phyloP scores from a whole-genome alignment of 805 yeast species.

The Wickerhamomyces rabaulensis region DNA sequence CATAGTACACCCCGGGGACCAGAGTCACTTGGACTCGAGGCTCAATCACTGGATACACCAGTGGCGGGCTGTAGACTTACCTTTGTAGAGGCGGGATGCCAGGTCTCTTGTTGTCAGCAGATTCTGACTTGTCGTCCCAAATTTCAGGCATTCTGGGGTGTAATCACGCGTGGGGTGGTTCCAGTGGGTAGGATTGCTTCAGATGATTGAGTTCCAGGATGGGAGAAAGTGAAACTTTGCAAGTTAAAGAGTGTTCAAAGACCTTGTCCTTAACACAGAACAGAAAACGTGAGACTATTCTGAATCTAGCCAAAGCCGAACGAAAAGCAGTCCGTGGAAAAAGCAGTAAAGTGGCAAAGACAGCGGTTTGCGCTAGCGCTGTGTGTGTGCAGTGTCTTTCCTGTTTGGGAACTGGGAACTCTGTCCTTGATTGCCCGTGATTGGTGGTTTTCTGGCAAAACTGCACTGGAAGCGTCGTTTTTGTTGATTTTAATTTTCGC shows the following conservation, averaged over 20 bases:
- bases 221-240: not conserved
- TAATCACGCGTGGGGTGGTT: not conserved
- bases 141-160: conserved; percentile 18
- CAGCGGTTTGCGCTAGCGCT: not conserved
- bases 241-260: not conserved
- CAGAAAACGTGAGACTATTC: not conserved
- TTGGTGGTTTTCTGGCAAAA: not conserved
- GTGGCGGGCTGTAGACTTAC: conserved; percentile 14
- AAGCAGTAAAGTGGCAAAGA: not conserved
- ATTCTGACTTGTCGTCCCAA: conserved; percentile 23
- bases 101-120: conserved; percentile 20
- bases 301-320: not conserved
- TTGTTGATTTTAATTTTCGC: not conserved
- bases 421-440: not conserved
- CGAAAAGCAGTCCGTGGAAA: not conserved
- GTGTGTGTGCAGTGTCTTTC: not conserved
- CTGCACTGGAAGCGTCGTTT: not conserved
- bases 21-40: not conserved
- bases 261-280: not conserved
- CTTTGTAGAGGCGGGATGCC: conserved; percentile 24
- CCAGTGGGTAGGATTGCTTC: not conserved
- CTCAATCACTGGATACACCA: not conserved
- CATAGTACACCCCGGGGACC: not conserved
- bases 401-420: not conserved
- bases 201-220: not conserved